These are phyloP conservation scores for Thraustochytrium striatum DNA, from an alignment of 352 stramenopile genomes.

Conservation along the genomic window DNA sequence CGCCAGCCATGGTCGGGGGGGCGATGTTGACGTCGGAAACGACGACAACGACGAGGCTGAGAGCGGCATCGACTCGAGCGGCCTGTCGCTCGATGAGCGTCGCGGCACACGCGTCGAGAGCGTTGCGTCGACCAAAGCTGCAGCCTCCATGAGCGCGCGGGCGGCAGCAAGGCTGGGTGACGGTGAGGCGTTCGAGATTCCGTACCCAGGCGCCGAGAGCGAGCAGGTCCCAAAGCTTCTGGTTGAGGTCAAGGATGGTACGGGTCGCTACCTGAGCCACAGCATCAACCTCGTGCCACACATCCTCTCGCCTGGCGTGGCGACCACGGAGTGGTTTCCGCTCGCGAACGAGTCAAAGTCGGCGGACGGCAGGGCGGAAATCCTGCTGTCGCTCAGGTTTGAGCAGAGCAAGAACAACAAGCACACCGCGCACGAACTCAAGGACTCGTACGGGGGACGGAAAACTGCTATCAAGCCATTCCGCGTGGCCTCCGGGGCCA, in stretches of 20 bases:
- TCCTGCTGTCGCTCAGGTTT: slow-evolving; percentile 14
- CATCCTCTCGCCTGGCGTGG: slow-evolving; percentile 12
- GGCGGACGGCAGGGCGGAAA: not conserved
- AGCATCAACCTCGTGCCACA: slow-evolving; percentile 21
- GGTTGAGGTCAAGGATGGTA: slow-evolving; percentile 33
- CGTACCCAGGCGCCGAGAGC: not conserved
- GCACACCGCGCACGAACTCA: not conserved
- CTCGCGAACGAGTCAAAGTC: not conserved
- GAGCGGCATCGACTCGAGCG: no score
- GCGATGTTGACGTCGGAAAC: not conserved
- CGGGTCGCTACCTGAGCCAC: not conserved
- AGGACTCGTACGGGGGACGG: not conserved
- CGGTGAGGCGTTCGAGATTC: not conserved
- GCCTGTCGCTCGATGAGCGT: no score
- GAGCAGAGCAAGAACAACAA: not conserved
- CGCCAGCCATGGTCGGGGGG: not conserved
- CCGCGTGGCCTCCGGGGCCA: slow-evolving; percentile 15
- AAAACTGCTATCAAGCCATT: slow-evolving; percentile 11
- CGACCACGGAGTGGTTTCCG: slow-evolving; percentile 24
- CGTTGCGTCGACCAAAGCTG: no score
- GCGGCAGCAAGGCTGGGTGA: no score
- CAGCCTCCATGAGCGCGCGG: no score
- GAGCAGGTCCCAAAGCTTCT: slow-evolving; percentile 14
- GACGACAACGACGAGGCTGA: not conserved
- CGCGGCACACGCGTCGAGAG: no score